Evolutionary conservation across 148 eudicot species (phyloP), one percentile per base, ranked within the genome.

Genomic region (Polygonum maritimum): DNA sequence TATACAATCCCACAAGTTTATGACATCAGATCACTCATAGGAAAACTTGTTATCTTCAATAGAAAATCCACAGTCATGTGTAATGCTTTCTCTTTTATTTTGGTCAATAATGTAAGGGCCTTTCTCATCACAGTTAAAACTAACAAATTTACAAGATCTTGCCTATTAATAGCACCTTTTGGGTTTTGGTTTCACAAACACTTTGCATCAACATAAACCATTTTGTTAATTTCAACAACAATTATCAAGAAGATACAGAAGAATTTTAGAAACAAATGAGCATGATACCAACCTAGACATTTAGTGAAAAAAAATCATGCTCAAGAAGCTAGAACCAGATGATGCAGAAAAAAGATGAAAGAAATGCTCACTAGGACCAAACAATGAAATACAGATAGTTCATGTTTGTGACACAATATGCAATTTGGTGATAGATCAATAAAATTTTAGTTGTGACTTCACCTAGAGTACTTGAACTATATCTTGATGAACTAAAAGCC

Each of bases 401-500:
- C 60, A 54, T 54, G 26, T 54, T 54, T 19, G 60, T 54, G 60
- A 54, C 16, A 54, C 26, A 54, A 19, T 54, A 54, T 54, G 22
- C 26, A 54, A 2, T 54, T 54, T 54, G 60, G 21, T 54, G 60
- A 54, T 18, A 21, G 19, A 14, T 49, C 16, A 6, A 14, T 49
- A 5, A 15, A 13, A 49, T 3, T n/a, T 18, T 22, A 54, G 60
- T 5, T n/a, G 10, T 54, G 7, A n/a, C 19, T 18, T 79, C 70
- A 82, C 87, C 87, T 5, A 80, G 84, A 39, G 93, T 83, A 81
- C 85, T 88, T 48, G 80, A 77, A 78, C 79, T 85, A 74, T 74
- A 77, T 78, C 84, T 83, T 71, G 92, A 85, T 44, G 92, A 89
- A 60, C 82, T 83, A 80, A 74, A 69, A 70, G 85, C 76, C 35